Evolutionary conservation across 495 filamentous ascomycete species (phyloP), one percentile per base, ranked within the genome.

Genomic region (Aspergillus kassunensis): DNA sequence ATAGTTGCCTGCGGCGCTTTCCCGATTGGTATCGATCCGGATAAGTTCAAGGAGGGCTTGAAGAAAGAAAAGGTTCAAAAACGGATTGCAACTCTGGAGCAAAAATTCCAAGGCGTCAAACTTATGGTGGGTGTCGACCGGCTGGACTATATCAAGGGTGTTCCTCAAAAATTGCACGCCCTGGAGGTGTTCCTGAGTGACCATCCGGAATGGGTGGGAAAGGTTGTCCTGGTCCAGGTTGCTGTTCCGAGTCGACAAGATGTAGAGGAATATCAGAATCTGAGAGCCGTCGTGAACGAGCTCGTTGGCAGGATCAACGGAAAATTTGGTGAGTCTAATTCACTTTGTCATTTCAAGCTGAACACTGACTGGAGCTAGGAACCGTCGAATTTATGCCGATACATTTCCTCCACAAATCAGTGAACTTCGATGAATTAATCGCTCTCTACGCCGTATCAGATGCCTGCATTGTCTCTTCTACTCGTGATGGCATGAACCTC

Each of bases 401-500:
- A 60, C 93, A 97, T 68, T 97, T 96, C 73, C 82, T 97, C 60
- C 92, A 97, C 74, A 91, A 96, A 66, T 92, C 88, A 4, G 89
- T 97, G 64, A 78, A 83, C 35, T 96, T 96, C 57, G 88, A 96
- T 56, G 92, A 97, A 68, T 80, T 97, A 16, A 88, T 93, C 43
- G 92, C 92, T 0, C 79, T 97, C 3, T 97, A 97, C 58, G 89
- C 92, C 15, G 86, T 96, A 18, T 93, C 89, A 7, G 93, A 97
- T 65, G 90, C 89, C 23, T 97, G 92, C 65, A 81, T 97, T 16
- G 92, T 97, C 36, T 91, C 88, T 21, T 97, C 92, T 2, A 97
- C 93, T 6, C 82, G 93, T n/a, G 92, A 97, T 64, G 92, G 92
- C 52, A 97, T 97, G 92, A 97, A 97, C 66, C 80, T 97, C n/a